Base-by-base conservation (phyloP, 768 basidiomycete genomes). In the Boletellus ananas region DNA sequence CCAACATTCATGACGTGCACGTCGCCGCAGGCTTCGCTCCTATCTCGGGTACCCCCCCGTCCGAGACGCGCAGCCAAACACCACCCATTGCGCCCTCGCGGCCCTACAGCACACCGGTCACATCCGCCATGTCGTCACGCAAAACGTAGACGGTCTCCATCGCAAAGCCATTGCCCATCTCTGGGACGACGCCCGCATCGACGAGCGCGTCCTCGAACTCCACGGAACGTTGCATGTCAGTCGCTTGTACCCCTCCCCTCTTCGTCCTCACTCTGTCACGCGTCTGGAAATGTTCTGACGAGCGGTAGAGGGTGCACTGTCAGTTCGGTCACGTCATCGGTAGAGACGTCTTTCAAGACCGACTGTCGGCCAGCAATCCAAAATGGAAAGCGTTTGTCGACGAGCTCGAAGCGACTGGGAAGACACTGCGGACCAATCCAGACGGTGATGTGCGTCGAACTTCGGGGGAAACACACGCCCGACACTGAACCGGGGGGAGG, bases 71-170 rank as follows among this genome's bases (percentile, higher is more conserved):
- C 76, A 77, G 40, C 91, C 94, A 4, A 97, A 96, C 58, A 84
- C 91, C 4, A 94, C 88, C 0, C 95, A 98, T 64, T 90, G 80
- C 58, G 85, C 90, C 9, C 71, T 98, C 23, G 87, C 90, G 6
- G 90, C 93, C 3, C 73, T 96, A 41, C 86, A 90, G 60, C 74
- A 90, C 56, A 69, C 85, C 9, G 79, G 77, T 3, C 67, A 83
- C 45, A 73, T 89, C 17, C 68, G 76, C 18, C 70, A 72, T 23
- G 66, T 94, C 29, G 82, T 97, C 54, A 98, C 95, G 0, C 87
- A 86, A 67, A 90, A 90, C 57, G 94, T 98, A n/a, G 95, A 98
- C 61, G 94, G 93, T 2, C 79, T 98, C 6, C 94, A 97, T 61
- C 84, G 84, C 45, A 91, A 90, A 69, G 89, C 91, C 8, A 68